Evolutionary conservation across 371 early-diverging fungal species (phyloP).

Genomic region (Lichtheimia hyalospora): DNA sequence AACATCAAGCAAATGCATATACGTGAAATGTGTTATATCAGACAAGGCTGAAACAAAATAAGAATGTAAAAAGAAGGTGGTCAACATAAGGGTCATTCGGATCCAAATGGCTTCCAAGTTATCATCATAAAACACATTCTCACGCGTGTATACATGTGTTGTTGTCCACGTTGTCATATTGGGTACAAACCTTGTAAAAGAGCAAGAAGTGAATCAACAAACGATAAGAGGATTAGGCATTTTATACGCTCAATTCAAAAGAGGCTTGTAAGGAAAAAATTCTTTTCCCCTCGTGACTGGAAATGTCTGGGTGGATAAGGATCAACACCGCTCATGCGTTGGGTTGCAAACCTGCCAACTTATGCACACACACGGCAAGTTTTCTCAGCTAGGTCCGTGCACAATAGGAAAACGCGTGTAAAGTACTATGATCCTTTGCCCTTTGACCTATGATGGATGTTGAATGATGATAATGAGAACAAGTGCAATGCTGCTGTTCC

Average conservation of each 20-base stretch:
- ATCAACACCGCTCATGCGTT: too few relatives aligned
- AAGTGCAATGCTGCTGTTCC: too few relatives aligned
- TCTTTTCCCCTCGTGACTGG: background rate
- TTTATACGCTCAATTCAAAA: background rate
- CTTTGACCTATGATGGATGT: background rate
- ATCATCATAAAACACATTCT: background rate
- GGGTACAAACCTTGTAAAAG: background rate
- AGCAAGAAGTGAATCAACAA: background rate
- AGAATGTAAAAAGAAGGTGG: constrained; percentile 14
- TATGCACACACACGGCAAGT: too few relatives aligned
- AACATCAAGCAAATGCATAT: too few relatives aligned
- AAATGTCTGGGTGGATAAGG: background rate
- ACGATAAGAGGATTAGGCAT: too few relatives aligned
- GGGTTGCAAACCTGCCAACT: too few relatives aligned
- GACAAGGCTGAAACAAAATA: constrained; percentile 33
- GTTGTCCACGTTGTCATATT: too few relatives aligned
- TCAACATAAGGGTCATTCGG: constrained; percentile 37
- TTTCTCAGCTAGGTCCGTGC: too few relatives aligned
- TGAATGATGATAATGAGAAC: too few relatives aligned
- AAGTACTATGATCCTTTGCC: background rate
- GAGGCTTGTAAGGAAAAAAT: constrained; percentile 1
- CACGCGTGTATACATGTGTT: too few relatives aligned
- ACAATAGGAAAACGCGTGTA: too few relatives aligned
- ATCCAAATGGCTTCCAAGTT: constrained; percentile 1
- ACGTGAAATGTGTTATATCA: constrained; percentile 8